These are phyloP conservation scores for Polygonum aviculare DNA, from an alignment of 148 eudicot genomes.

Conservation along the genomic window DNA sequence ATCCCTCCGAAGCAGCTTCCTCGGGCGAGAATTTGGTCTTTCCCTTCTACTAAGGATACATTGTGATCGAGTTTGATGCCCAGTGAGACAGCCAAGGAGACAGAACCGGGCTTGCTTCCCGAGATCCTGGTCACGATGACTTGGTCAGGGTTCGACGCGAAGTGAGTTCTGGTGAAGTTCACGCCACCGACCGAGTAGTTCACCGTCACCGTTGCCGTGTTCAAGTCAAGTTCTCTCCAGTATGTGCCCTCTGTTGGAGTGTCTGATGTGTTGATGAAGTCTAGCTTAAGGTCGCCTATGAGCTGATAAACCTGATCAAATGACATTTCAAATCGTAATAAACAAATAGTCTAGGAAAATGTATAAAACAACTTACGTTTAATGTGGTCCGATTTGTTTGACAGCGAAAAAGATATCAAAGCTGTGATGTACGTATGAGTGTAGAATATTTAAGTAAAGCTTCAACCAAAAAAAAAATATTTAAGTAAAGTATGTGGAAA, in stretches of 20 bases:
- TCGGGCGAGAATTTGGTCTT: conserved; percentile 59
- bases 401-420: neutral
- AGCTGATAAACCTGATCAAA: conserved; percentile 68
- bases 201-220: conserved; percentile 65
- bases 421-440: neutral
- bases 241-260: conserved; percentile 29
- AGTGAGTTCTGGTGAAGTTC: conserved; percentile 55
- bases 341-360: too few species aligned
- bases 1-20: conserved; percentile 71
- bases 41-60: conserved; percentile 29
- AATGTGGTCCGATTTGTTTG: neutral
- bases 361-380: neutral
- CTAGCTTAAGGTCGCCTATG: conserved; percentile 71
- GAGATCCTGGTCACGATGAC: conserved; percentile 66
- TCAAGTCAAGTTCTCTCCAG: conserved; percentile 62
- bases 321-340: neutral
- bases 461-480: too few species aligned
- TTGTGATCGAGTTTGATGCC: conserved; percentile 53
- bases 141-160: conserved; percentile 72
- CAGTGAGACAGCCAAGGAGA: conserved; percentile 51
- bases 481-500: neutral
- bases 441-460: too few species aligned
- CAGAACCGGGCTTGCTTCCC: conserved; percentile 43
- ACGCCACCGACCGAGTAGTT: conserved; percentile 47
- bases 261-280: conserved; percentile 44